Evolutionary conservation across 2,329 filamentous ascomycete species (phyloP).

Genomic region (Colletotrichum nymphaeae): DNA sequence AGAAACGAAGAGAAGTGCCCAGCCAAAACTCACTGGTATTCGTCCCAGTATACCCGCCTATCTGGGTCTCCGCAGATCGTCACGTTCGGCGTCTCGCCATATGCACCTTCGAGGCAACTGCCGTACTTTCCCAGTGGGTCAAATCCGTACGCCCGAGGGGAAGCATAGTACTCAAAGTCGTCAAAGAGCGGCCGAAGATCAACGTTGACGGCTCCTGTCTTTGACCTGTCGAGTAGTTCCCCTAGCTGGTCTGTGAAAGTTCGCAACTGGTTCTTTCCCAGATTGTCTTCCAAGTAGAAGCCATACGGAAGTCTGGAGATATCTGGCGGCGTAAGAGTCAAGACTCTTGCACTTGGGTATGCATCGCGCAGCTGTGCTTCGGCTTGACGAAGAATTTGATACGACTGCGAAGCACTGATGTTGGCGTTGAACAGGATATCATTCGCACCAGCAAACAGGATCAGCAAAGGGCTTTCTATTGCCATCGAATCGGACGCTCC

Average conservation of each 20-base stretch:
- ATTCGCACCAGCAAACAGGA: constrained; percentile 19
- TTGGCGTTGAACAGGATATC: constrained; percentile 28
- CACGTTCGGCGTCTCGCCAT: constrained; percentile 27
- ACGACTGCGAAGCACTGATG: constrained; percentile 28
- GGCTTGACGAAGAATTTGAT: background rate
- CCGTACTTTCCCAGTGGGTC: constrained; percentile 22
- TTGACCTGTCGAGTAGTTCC: background rate
- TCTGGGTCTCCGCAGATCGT: constrained; percentile 25
- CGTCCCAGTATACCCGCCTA: constrained; percentile 28
- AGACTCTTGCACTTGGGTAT: background rate
- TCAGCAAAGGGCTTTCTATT: constrained; percentile 6
- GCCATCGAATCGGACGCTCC: background rate
- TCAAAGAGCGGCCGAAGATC: constrained; percentile 23
- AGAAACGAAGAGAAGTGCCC: background rate
- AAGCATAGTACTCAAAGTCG: constrained; percentile 28
- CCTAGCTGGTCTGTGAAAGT: constrained; percentile 2
- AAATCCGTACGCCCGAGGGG: constrained; percentile 17
- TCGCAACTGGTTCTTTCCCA: background rate
- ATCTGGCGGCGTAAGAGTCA: constrained; percentile 24
- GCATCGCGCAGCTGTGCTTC: background rate
- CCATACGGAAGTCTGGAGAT: constrained; percentile 19
- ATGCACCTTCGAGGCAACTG: constrained; percentile 20
- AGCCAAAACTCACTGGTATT: constrained; percentile 18
- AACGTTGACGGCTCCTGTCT: background rate
- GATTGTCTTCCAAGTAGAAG: background rate